Base-by-base conservation (phyloP, 108 stramenopile genomes). In the Pseudonitzschia pungens region DNA sequence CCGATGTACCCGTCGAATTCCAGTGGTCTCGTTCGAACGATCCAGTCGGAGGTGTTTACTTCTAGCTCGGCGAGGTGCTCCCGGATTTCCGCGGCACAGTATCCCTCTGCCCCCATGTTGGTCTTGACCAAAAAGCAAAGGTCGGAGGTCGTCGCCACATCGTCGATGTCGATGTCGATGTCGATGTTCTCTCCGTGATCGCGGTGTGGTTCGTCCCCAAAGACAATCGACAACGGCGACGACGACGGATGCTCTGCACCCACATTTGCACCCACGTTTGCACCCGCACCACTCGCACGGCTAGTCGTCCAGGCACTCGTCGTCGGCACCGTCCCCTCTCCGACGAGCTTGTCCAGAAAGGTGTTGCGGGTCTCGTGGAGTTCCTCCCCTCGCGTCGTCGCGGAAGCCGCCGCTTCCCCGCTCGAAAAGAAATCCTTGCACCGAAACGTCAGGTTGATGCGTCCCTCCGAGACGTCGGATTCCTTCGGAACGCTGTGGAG, bases 381-480 rank as follows among this genome's bases (percentile, higher is more conserved):
- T 32, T 76, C 54, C 67, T 89, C 88, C 14, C 88, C 88, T 53
- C 16, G 32, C 6, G 86, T 85, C 1, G 79, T 85, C 15, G 75
- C 45, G n/a, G 33, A 59, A 10, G 50, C 75, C 14, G n/a, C 64
- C 14, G 57, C 27, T 7, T 62, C 36, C n/a, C 16, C n/a, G n/a
- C n/a, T 40, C 1, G 60, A 62, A 33, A 62, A 62, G 42, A n/a
- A n/a, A n/a, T 72, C 72, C 64, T 87, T 89, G 73, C 88, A 89
- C 14, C 88, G 80, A 76, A 89, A 89, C 0, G 88, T 89, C 0
- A 89, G 62, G 76, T 89, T 89, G 71, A 89, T 89, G 42, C 88
- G 72, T 12, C 88, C 88, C 24, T 71, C 68, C n/a, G 15, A 20
- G n/a, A 86, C 75, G 8, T 75, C 70, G 53, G 68, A 28, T 55